phyloP scores from a whole-genome alignment of 2,329 filamentous ascomycete genomes.

The Neocatenulostroma microsporum region DNA sequence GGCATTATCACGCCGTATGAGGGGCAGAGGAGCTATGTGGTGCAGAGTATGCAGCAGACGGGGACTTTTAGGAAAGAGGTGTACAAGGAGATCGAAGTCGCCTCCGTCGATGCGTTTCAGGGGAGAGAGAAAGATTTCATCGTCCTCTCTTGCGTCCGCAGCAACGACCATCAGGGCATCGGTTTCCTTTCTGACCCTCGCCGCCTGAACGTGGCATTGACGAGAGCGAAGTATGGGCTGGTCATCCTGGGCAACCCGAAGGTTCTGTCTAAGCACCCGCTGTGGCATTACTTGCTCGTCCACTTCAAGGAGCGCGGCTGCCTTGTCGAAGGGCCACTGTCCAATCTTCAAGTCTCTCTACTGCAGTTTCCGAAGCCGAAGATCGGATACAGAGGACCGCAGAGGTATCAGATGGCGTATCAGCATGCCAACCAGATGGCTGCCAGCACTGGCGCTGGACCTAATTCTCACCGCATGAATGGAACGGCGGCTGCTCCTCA shows the following conservation, averaged over 20 bases:
- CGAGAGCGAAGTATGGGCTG: constrained; percentile 90
- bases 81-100: constrained; percentile 98
- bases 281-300: constrained; percentile 90
- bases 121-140: constrained; percentile 99
- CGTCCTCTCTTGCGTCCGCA: constrained; percentile 92
- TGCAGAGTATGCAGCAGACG: constrained; percentile 98
- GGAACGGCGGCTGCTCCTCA: background rate
- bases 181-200: constrained; percentile 97
- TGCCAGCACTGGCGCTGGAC: constrained; percentile 37
- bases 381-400: constrained; percentile 80
- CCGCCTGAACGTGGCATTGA: constrained; percentile 93
- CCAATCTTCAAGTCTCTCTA: constrained; percentile 90
- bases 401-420: constrained; percentile 76
- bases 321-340: constrained; percentile 88
- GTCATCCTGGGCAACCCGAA: constrained; percentile 98
- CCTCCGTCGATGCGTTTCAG: constrained; percentile 97
- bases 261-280: constrained; percentile 91
- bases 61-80: constrained; percentile 97
- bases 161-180: constrained; percentile 97
- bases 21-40: constrained; percentile 94
- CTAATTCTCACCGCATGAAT: too few relatives aligned
- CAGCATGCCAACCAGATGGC: constrained; percentile 57
- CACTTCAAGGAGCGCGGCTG: constrained; percentile 98
- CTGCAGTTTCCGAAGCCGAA: constrained; percentile 93
- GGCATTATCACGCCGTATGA: constrained; percentile 99